A percentile compares a stretch with the other conserved stretches of the same genome.
phyloP scores from a whole-genome alignment of 257 asterid genomes.

The Ehretia macrophylla region DNA sequence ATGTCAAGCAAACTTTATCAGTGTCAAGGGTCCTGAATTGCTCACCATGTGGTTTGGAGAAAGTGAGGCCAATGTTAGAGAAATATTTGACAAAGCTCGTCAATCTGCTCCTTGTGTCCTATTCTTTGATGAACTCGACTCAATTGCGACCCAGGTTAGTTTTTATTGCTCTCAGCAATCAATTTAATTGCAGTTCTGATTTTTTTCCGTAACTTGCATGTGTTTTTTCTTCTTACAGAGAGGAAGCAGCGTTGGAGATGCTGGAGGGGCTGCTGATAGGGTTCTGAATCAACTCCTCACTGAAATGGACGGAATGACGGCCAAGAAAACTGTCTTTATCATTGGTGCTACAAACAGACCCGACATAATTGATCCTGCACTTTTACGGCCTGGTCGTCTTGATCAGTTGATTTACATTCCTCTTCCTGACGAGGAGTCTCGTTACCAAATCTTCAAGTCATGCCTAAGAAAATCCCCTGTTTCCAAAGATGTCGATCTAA shows the following conservation, averaged over 20 bases:
- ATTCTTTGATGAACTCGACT: slow-evolving; percentile 65
- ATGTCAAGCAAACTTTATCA: slow-evolving; percentile 63
- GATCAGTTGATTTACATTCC: slow-evolving; percentile 65
- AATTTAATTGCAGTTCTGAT: neutral
- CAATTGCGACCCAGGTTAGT: slow-evolving; percentile 68
- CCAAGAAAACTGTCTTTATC: slow-evolving; percentile 60
- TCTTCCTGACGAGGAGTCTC: slow-evolving; percentile 59
- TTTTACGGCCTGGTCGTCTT: slow-evolving; percentile 60
- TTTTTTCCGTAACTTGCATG: neutral
- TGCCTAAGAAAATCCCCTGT: slow-evolving; percentile 53
- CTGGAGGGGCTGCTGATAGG: slow-evolving; percentile 63
- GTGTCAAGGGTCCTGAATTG: slow-evolving; percentile 60
- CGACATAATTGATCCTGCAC: slow-evolving; percentile 56
- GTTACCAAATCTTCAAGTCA: slow-evolving; percentile 52
- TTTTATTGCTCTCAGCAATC: neutral
- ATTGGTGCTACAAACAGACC: slow-evolving; percentile 72
- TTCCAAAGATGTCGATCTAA: slow-evolving; percentile 40
- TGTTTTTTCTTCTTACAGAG: slow-evolving; percentile 31
- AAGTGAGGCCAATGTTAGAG: slow-evolving; percentile 67
- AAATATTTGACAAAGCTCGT: slow-evolving; percentile 63
- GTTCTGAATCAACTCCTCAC: slow-evolving; percentile 59
- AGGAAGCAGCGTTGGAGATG: slow-evolving; percentile 63
- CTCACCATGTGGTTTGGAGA: slow-evolving; percentile 75
- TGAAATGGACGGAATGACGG: slow-evolving; percentile 65
- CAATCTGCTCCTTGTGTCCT: slow-evolving; percentile 78